Evolutionary conservation across 805 yeast species (phyloP), one percentile per base, ranked within the genome.

Genomic region (Yarrowia keelungensis): DNA sequence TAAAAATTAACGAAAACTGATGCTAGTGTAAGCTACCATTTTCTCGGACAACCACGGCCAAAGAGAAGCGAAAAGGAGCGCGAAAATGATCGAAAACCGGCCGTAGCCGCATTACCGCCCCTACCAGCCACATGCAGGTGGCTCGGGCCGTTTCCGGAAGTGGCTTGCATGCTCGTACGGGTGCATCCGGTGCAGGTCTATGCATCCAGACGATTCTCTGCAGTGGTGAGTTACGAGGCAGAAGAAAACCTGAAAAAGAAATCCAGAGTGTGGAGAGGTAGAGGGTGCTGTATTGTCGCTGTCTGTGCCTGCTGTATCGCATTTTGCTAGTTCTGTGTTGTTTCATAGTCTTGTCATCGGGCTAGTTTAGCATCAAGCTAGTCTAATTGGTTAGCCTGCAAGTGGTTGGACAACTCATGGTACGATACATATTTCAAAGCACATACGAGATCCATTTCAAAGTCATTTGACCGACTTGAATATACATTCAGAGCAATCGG

Each of bases 181-280:
- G 16, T 32, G 53, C 19, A 5, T 9, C 22, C 2, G 15, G 19
- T 50, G 53, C 53, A 32, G 38, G n/a, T 8, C 7, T 5, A 35
- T 50, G 58, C 58, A 36, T 51, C 58, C 43, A 36, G 42, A 51
- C n/a, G 26, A 10, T 51, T 51, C 42, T 51, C 26, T 51, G 58
- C 58, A 51, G 26, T 16, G 58, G 58, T 51, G 58, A 51, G 58
- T 51, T 51, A 51, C 58, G 32, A 14, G 39, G 15, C 26, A 51
- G 58, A 14, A n/a, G 43, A 38, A 16, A 51, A 7, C 8, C 12
- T 10, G 32, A 16, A n/a, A 50, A 36, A 16, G 41, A 8, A 32
- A 49, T 9, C 9, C 14, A 12, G 39, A 2, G 32, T 26, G 32
- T 26, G 32, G 32, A 26, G 32, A 26, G 3, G 32, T 26, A 26